Conservation (phyloP, 768 basidiomycete species). For the Lentinula sp. region DNA sequence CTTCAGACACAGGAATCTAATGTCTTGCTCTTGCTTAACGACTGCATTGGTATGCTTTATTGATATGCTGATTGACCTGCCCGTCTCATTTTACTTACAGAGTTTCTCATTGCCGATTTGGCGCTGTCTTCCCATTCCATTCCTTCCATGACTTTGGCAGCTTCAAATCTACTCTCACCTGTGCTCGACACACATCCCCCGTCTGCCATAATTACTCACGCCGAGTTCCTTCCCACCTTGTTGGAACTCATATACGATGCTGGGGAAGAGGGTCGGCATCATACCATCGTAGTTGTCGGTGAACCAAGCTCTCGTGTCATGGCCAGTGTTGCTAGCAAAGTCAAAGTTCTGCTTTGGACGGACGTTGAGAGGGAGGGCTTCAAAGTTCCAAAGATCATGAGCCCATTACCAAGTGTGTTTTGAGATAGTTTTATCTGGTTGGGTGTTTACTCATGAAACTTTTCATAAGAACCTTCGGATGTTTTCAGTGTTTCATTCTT, state of each 20-base stretch:
- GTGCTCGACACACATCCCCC: constrained; percentile 63
- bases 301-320: constrained; percentile 41
- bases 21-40: constrained; percentile 74
- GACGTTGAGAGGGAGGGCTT: constrained; percentile 68
- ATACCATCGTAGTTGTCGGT: constrained; percentile 69
- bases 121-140: constrained; percentile 70
- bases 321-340: constrained; percentile 42
- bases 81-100: constrained; percentile 25
- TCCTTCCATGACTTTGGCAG: constrained; percentile 59
- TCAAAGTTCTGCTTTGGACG: constrained; percentile 58
- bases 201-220: constrained; percentile 68
- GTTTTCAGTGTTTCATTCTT: constrained; percentile 68
- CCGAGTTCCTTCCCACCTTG: constrained; percentile 58
- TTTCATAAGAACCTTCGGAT: constrained; percentile 45
- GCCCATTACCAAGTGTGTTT: constrained; percentile 47
- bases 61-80: neutral
- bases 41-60: constrained; percentile 55
- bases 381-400: constrained; percentile 37
- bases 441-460: constrained; percentile 8
- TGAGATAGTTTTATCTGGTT: neutral
- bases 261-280: constrained; percentile 35
- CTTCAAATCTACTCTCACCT: constrained; percentile 52
- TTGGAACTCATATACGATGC: constrained; percentile 69
- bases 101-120: constrained; percentile 75
- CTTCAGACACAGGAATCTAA: constrained; percentile 55